A percentile compares a stretch with the other conserved stretches of the same genome.
Evolutionary conservation across 2,329 filamentous ascomycete species (phyloP).

Genomic region (Pseudocercospora vitis): DNA sequence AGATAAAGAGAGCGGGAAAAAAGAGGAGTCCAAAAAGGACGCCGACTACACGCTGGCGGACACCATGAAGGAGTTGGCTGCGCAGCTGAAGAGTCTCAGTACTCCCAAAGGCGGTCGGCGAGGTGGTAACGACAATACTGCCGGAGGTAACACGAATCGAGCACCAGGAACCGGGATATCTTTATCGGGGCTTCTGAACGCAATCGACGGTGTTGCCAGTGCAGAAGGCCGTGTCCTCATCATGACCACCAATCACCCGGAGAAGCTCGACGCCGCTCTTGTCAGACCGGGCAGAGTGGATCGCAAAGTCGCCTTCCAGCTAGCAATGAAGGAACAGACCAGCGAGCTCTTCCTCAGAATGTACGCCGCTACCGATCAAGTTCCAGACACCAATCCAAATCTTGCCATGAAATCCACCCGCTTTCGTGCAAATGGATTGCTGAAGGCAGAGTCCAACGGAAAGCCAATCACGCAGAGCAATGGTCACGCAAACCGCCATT

Average conservation of each 20-base stretch:
- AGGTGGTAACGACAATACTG: constrained; percentile 2
- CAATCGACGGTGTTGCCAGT: constrained; percentile 77
- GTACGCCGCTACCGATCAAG: constrained; percentile 34
- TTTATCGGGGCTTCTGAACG: constrained; percentile 76
- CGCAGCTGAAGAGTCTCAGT: constrained; percentile 30
- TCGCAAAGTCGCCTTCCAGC: constrained; percentile 62
- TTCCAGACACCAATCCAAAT: constrained; percentile 16
- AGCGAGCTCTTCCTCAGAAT: constrained; percentile 46
- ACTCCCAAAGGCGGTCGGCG: constrained; percentile 9
- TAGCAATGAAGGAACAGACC: constrained; percentile 44
- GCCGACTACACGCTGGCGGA: constrained; percentile 24
- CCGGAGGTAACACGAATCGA: constrained; percentile 20
- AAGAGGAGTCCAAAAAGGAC: constrained; percentile 27
- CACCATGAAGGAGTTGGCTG: constrained; percentile 34
- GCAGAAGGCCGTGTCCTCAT: constrained; percentile 77
- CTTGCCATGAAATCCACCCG: constrained; percentile 1
- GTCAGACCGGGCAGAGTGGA: constrained; percentile 73
- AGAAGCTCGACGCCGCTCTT: constrained; percentile 65
- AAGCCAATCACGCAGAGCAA: not conserved
- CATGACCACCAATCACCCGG: constrained; percentile 78
- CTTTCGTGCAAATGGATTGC: too few species aligned
- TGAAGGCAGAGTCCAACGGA: constrained; percentile 8
- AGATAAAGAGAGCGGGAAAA: constrained; percentile 17
- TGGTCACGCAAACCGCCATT: constrained; percentile 14
- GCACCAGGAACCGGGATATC: constrained; percentile 61